phyloP scores from a whole-genome alignment of 192 early-diverging fungal genomes.

The Umbelopsis ramanniana region DNA sequence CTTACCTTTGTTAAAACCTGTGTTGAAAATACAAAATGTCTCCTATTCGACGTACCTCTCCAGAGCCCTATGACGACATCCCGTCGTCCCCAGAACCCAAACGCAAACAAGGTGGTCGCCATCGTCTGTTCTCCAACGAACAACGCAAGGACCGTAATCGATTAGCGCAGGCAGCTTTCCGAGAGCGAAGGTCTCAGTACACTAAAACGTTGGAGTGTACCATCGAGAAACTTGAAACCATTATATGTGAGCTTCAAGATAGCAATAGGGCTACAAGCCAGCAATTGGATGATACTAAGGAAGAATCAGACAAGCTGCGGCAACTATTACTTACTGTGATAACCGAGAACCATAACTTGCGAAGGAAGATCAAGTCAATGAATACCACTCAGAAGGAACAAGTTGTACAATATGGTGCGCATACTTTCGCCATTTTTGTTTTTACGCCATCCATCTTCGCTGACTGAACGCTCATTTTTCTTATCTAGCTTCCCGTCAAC shows the following conservation, averaged over 20 bases:
- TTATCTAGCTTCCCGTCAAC: neutral
- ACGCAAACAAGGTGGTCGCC: slow-evolving; percentile 18
- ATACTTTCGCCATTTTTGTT: neutral
- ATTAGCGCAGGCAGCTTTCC: slow-evolving; percentile 27
- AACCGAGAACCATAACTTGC: neutral
- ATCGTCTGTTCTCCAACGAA: slow-evolving; percentile 23
- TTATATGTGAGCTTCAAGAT: slow-evolving; percentile 11
- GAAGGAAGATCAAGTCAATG: neutral
- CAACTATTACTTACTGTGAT: neutral
- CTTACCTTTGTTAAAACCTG: neutral
- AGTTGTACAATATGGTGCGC: neutral
- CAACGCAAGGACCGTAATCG: slow-evolving; percentile 30
- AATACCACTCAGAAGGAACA: neutral
- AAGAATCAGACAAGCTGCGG: slow-evolving; percentile 14
- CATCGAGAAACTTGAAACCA: neutral
- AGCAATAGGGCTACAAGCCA: slow-evolving; percentile 18
- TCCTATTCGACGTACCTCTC: neutral
- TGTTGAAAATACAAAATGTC: neutral
- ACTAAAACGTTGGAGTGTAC: slow-evolving; percentile 17
- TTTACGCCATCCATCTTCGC: neutral
- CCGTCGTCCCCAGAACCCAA: neutral
- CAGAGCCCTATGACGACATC: neutral
- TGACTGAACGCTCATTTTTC: neutral
- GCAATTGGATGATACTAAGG: slow-evolving; percentile 20
- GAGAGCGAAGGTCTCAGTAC: slow-evolving; percentile 14